Base-by-base conservation (phyloP, 257 asterid genomes). In the Dorcoceras hygrometricum region DNA sequence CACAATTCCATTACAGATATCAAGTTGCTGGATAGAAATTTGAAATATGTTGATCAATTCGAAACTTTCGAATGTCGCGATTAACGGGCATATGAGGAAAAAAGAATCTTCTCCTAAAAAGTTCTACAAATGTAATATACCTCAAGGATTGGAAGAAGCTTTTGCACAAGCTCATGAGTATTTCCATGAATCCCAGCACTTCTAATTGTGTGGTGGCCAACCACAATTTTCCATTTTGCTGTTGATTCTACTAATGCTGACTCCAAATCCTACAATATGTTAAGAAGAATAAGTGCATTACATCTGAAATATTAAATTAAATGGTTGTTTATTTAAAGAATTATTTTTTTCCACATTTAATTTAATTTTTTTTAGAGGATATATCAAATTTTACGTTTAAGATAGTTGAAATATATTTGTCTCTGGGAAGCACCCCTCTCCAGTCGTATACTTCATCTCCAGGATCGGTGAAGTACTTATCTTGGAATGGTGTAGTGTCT, bases 141-240 rank as follows among this genome's bases (percentile, higher is more conserved):
- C 96, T 79, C 69, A 19, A 86, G 84, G 22, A 89, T 64, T 36
- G 96, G 95, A 29, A 87, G 91, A 63, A 89, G 77, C 6, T 60
- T 71, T 4, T 80, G 66, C 46, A 75, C 82, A 60, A 89, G 91
- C 65, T 89, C 90, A 0, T 20, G 32, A 0, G 89, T 83, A 54
- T 55, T 59, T 3, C 95, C 88, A 75, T 89, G 96, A 23, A 71
- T 6, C 46, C 96, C 93, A 31, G 77, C 91, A 57, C 91, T 89
- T 75, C 76, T 80, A 23, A 89, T 79, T 19, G 96, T 86, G 58
- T 89, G 96, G 72, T 89, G 96, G 18, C 95, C 96, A 4, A 86
- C 76, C 39, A 86, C 89, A 6, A 89, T 82, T 64, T 86, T 89
- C 96, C 96, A 89, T 51, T 63, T 82, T n/a, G 91, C 89, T 27